Conservation (phyloP, 345 rosid genomes). For the Salix exigua region DNA sequence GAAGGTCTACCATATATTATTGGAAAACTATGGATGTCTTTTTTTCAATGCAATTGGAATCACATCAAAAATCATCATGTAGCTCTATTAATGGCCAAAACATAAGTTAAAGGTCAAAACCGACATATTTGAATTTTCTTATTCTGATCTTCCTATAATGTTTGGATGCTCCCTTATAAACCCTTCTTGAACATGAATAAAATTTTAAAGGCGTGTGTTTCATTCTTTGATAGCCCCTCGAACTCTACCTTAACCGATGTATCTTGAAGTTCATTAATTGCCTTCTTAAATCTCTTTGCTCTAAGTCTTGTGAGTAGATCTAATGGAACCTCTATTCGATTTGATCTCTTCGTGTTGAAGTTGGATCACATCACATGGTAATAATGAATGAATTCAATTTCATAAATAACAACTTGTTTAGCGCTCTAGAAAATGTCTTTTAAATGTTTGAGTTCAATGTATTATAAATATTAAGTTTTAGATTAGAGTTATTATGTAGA, state of each 20-base stretch:
- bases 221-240: no score
- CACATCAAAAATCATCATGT: no score
- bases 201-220: not conserved
- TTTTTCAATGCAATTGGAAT: no score
- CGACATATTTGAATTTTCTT: no score
- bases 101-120: not conserved
- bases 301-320: not conserved
- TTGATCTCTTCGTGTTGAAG: not conserved
- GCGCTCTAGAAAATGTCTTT: not conserved
- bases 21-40: no score
- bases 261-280: no score
- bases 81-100: not conserved
- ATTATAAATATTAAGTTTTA: not conserved
- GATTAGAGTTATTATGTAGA: not conserved
- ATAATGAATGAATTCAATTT: not conserved
- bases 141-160: no score
- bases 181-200: not conserved
- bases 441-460: not conserved
- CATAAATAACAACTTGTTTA: not conserved
- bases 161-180: not conserved
- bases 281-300: no score
- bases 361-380: not conserved
- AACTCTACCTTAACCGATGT: not conserved
- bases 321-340: no score
- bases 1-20: no score